phyloP scores from a whole-genome alignment of 2,329 filamentous ascomycete species.

The Coniochaeta sp. region DNA sequence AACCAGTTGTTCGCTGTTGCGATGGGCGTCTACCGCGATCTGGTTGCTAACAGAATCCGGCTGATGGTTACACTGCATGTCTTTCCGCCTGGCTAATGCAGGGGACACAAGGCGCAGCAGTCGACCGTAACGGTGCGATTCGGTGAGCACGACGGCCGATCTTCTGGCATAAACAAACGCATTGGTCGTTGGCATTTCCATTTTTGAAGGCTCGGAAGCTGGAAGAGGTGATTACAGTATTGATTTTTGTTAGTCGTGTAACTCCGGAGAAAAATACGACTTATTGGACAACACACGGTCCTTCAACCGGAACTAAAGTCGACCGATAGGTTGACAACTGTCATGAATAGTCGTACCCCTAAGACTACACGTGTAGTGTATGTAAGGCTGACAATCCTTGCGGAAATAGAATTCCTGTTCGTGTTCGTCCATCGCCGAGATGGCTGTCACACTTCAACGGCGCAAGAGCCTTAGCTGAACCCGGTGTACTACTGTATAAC shows the following conservation, averaged over 20 bases:
- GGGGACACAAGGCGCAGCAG: not conserved
- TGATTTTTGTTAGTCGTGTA: no score
- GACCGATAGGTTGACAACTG: no score
- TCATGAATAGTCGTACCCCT: not conserved
- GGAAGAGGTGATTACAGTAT: no score
- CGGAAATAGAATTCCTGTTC: not conserved
- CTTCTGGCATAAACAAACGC: no score
- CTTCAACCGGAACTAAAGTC: no score
- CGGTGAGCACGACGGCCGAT: not conserved
- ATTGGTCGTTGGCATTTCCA: not conserved
- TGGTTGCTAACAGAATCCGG: not conserved
- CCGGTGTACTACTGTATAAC: not conserved
- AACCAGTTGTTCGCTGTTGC: not conserved
- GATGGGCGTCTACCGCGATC: not conserved
- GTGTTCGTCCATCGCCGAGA: not conserved
- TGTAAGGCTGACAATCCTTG: not conserved
- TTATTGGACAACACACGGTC: no score
- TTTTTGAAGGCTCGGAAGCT: not conserved
- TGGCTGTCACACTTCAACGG: not conserved
- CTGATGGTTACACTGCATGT: conserved; percentile 3
- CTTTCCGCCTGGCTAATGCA: not conserved
- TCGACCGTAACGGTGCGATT: conserved; percentile 1
- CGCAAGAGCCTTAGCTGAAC: not conserved
- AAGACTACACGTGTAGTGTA: not conserved
- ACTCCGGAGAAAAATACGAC: no score